A percentile compares a stretch with the other conserved stretches of the same genome.
Conservation (phyloP, 2,329 filamentous ascomycete genomes). For the Colletotrichum godetiae region DNA sequence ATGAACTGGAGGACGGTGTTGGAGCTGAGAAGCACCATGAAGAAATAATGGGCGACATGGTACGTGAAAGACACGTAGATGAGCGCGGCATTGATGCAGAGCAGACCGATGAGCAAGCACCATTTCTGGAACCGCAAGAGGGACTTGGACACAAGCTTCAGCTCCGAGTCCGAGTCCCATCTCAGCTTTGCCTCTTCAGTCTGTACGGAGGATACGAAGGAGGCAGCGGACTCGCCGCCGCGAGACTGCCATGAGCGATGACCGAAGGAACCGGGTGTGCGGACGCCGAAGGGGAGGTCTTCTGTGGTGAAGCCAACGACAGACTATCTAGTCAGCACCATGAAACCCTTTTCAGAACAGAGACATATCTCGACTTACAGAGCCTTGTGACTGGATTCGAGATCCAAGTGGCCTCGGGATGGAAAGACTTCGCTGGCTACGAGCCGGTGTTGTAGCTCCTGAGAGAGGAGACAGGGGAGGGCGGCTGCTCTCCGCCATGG, state of each 20-base stretch:
- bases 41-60: slow-evolving; percentile 55
- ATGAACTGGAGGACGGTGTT: slow-evolving; percentile 55
- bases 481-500: slow-evolving; percentile 19
- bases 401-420: slow-evolving; percentile 21
- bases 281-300: slow-evolving; percentile 43
- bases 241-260: slow-evolving; percentile 47
- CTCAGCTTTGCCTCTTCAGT: slow-evolving; percentile 53
- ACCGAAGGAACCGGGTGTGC: slow-evolving; percentile 44
- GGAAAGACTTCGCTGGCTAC: slow-evolving; percentile 34
- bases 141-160: slow-evolving; percentile 50
- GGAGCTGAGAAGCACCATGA: slow-evolving; percentile 58
- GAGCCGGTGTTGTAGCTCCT: slow-evolving; percentile 17
- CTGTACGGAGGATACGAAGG: slow-evolving; percentile 48
- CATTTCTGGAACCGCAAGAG: slow-evolving; percentile 53
- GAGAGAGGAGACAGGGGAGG: slow-evolving; percentile 8
- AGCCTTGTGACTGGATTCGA: slow-evolving; percentile 27
- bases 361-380: slow-evolving; percentile 3
- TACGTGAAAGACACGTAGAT: slow-evolving; percentile 51
- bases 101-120: slow-evolving; percentile 49
- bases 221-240: slow-evolving; percentile 46
- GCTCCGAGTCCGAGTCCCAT: slow-evolving; percentile 53
- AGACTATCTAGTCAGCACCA: slow-evolving; percentile 41
- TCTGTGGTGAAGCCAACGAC: slow-evolving; percentile 44
- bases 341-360: not conserved
- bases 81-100: slow-evolving; percentile 47